Percentiles rank a stretch among this genome's conserved stretches.
Conservation (phyloP, 371 early-diverging fungal species). For the Apophysomyces variabilis region DNA sequence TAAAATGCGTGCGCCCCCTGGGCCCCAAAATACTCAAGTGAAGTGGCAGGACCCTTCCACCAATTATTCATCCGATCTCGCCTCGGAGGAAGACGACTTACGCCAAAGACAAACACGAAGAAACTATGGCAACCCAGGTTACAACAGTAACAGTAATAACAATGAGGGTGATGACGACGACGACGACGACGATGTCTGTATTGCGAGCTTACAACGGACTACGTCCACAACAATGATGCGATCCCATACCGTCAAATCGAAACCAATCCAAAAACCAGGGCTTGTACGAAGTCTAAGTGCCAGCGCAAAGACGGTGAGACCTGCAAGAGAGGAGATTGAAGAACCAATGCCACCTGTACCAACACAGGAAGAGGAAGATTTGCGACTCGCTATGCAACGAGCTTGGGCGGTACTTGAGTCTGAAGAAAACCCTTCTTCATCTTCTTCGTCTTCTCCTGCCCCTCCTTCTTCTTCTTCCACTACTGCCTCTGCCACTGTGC, state of each 20-base stretch:
- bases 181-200: constrained; percentile 44
- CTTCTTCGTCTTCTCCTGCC: background rate
- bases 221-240: constrained; percentile 17
- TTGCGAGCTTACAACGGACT: constrained; percentile 30
- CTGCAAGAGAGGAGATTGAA: background rate
- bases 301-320: constrained; percentile 16
- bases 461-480: background rate
- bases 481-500: background rate
- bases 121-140: background rate
- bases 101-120: background rate
- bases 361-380: constrained; percentile 32
- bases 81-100: background rate
- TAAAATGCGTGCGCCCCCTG: constrained; percentile 20
- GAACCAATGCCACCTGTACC: constrained; percentile 17
- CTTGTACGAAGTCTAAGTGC: constrained; percentile 15
- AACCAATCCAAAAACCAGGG: constrained; percentile 7
- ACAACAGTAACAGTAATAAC: background rate
- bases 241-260: constrained; percentile 14
- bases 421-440: background rate
- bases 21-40: constrained; percentile 9
- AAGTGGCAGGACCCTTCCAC: constrained; percentile 5
- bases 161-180: constrained; percentile 26
- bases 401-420: constrained; percentile 32
- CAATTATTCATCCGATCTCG: background rate
- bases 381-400: constrained; percentile 36